Evolutionary conservation across 176 grass and related monocot species (phyloP), one percentile per base, ranked within the genome.

Genomic region (Ensete glaucum): DNA sequence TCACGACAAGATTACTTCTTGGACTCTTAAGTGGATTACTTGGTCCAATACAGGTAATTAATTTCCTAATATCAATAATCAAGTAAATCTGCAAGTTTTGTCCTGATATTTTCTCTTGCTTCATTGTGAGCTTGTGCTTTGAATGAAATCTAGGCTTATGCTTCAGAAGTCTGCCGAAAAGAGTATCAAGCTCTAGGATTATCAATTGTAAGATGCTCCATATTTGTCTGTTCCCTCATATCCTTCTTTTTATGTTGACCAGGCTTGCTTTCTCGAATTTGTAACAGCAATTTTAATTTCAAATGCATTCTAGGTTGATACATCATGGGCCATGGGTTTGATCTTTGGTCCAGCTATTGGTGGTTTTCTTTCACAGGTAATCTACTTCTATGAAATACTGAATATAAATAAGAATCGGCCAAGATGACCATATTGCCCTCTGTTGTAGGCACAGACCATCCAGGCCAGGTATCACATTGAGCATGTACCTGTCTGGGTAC

Each of bases 301-400:
- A 29, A 50, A 60, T 60, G 15, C 3, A 60, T 20, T 57, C 43
- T 50, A 91, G 89, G 89, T 91, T 79, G 88, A 82, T 64, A 88
- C 89, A 17, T 83, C 89, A 5, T 64, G 89, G 62, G 89, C 83
- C 9, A 91, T 91, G 54, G 89, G 85, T 60, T 62, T 92, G 77
- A 83, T 92, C 76, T 21, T 92, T n/a, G 89, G 89, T 53, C 89
- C 89, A 34, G 89, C 89, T 69, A 83, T 92, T 60, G 89, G 89
- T 67, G 89, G 89, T 51, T 92, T 92, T 81, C 82, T 92, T 72
- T 60, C 83, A 53, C 89, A 92, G 85, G 89, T 92, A 72, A 76
- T 43, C 34, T 60, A 4, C 9, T 60, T 60, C 34, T 60, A 17
- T 43, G 34, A 7, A 60, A 19, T n/a, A 60, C 57, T 60, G 57